Conservation (phyloP, 805 yeast genomes). For the Cephaloascus albidus region DNA sequence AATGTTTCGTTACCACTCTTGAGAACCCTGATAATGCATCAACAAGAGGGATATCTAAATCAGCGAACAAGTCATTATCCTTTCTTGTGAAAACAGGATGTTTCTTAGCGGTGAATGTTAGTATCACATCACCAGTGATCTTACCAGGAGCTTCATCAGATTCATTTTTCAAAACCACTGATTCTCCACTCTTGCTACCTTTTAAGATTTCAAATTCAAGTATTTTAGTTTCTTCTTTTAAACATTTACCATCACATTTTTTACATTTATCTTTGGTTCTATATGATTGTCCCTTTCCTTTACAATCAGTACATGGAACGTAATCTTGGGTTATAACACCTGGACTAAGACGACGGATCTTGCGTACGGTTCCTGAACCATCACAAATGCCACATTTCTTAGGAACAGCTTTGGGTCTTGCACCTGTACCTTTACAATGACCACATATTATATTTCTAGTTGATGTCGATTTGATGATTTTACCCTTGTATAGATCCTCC, state of each 20-base stretch:
- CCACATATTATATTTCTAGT: conserved; percentile 67
- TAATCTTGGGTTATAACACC: conserved; percentile 63
- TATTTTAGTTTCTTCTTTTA: conserved; percentile 55
- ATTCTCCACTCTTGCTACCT: conserved; percentile 60
- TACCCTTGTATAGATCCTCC: conserved; percentile 75
- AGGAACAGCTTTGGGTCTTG: conserved; percentile 46
- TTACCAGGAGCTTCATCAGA: conserved; percentile 74
- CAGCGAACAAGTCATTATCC: conserved; percentile 56
- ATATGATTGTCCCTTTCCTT: conserved; percentile 56
- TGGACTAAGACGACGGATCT: conserved; percentile 58
- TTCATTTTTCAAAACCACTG: conserved; percentile 51
- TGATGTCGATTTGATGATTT: conserved; percentile 62
- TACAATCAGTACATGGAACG: conserved; percentile 58
- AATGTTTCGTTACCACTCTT: conserved; percentile 52
- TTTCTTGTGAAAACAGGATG: conserved; percentile 44
- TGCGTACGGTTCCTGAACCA: conserved; percentile 59
- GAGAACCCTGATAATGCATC: conserved; percentile 85
- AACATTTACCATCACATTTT: conserved; percentile 58
- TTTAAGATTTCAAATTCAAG: conserved; percentile 69
- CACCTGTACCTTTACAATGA: conserved; percentile 71
- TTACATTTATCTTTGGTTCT: conserved; percentile 68
- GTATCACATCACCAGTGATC: conserved; percentile 67
- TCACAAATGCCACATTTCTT: conserved; percentile 57
- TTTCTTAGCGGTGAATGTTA: conserved; percentile 44
- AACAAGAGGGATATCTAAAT: conserved; percentile 51